Base-by-base conservation (phyloP, 2,329 filamentous ascomycete genomes). In the Hypoxylon sp. region DNA sequence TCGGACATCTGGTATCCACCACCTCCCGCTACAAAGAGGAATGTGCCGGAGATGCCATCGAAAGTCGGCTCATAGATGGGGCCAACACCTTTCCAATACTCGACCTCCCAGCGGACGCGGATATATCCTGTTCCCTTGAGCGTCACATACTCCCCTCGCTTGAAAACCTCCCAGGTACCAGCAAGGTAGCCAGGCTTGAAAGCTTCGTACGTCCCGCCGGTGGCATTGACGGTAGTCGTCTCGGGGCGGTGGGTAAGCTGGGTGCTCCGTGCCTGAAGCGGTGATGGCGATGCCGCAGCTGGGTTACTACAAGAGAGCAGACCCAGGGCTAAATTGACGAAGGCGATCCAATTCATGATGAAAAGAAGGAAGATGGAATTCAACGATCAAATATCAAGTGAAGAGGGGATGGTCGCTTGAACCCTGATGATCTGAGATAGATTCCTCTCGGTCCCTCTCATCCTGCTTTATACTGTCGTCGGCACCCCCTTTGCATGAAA, bases 21-120 rank as follows among this genome's bases (percentile, higher is more conserved):
- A n/a, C 58, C 58, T 14, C 58, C 58, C 3, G 58, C 58, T 9
- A 61, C 58, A 14, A 53, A 26, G n/a, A 44, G 35, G 24, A 61
- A 61, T n/a, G 58, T 53, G 14, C 48, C 58, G 6, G 47, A 31
- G 17, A 52, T 19, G 35, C 22, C 22, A 48, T 44, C 50, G 47
- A 46, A 54, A 35, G 48, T 52, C 3, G 47, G 48, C 51, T 46
- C 37, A 35, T 42, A 48, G 5, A 61, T 61, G 1, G 50, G 42
- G 17, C 37, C 46, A 11, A 59, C 59, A 4, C 35, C 42, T 33
- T 63, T 29, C 60, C 60, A 63, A 14, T 63, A 63, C 47, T 63
- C 52, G n/a, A 63, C 52, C 37, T 63, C 60, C 60, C 60, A 63
- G 29, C 60, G 60, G 13, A 63, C 42, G 9, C 53, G 60, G 52